phyloP scores from a whole-genome alignment of 2,329 filamentous ascomycete genomes.

The Sclerotinia minor region DNA sequence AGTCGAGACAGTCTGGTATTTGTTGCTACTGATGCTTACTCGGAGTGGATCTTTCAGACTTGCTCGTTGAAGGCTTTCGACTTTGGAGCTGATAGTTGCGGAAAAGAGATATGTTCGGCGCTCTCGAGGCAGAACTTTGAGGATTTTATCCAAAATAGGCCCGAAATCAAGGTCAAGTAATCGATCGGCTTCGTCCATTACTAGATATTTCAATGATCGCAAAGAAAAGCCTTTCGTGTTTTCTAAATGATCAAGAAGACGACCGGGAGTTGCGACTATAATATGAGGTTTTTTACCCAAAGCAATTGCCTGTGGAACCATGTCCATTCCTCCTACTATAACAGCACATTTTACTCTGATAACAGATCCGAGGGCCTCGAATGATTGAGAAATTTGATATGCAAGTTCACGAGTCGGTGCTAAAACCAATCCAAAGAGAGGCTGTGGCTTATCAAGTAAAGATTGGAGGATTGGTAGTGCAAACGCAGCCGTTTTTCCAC shows the following conservation, averaged over 20 bases:
- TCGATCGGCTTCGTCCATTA: conserved; percentile 93
- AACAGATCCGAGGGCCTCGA: conserved; percentile 81
- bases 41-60: conserved; percentile 81
- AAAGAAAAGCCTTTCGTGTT: conserved; percentile 96
- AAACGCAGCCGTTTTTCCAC: conserved; percentile 94
- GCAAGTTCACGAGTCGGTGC: conserved; percentile 93
- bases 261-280: conserved; percentile 86
- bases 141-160: conserved; percentile 86
- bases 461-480: conserved; percentile 89
- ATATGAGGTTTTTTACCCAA: conserved; percentile 96
- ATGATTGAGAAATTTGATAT: conserved; percentile 83
- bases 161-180: conserved; percentile 94
- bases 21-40: conserved; percentile 77
- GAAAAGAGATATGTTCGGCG: conserved; percentile 86
- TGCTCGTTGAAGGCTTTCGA: conserved; percentile 88
- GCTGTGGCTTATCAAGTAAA: conserved; percentile 82
- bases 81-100: conserved; percentile 90
- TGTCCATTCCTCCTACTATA: conserved; percentile 92
- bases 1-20: conserved; percentile 89
- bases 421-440: conserved; percentile 84
- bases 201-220: conserved; percentile 77
- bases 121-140: conserved; percentile 81
- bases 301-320: conserved; percentile 87
- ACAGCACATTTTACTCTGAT: conserved; percentile 86
- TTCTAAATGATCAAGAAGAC: conserved; percentile 87